Evolutionary conservation across 306 rosid species (phyloP), one percentile per base, ranked within the genome.

Genomic region (Pterocarpus santalinus): DNA sequence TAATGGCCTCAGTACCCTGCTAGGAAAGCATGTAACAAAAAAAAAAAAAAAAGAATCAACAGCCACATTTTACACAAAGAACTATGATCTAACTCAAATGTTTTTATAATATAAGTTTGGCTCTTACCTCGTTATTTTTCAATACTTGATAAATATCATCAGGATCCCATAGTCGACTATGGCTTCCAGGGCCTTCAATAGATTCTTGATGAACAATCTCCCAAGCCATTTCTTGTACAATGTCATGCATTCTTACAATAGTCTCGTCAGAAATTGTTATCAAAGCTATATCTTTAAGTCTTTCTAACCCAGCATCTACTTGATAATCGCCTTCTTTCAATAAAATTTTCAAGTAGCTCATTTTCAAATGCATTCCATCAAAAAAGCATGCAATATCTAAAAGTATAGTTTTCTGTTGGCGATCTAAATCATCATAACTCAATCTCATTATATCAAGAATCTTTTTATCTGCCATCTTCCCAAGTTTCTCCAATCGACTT

Each of bases 311-410:
- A 1, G 17, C 52, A 60, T 4, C 64, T 35, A 79, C 63, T 7
- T 69, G 55, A 30, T 56, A 43, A 68, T 28, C 51, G 8, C 4
- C 39, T 33, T 46, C 76, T 44, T 58, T 44, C 9, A 68, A 11
- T 36, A 79, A 41, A 36, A n/a, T 0, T 0, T 56, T 43, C 1
- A 79, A 5, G 13, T 44, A 2, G 7, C 69, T 30, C 33, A 69
- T 61, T 32, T 69, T 58, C 5, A 69, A 15, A 58, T 44, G 39
- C 63, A 69, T 4, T 14, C 83, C 78, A 0, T 60, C 41, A 1
- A 85, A 67, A 30, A 65, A 73, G 52, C 80, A 85, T 22, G 69
- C 78, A 80, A 77, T 73, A 16, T 85, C 68, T 15, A 85, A 68
- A 62, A 84, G 36, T 16, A 85, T 52, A 3, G 4, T 14, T 17